Conservation (phyloP, 2,329 filamentous ascomycete species). For the Verticillium nubilum region DNA sequence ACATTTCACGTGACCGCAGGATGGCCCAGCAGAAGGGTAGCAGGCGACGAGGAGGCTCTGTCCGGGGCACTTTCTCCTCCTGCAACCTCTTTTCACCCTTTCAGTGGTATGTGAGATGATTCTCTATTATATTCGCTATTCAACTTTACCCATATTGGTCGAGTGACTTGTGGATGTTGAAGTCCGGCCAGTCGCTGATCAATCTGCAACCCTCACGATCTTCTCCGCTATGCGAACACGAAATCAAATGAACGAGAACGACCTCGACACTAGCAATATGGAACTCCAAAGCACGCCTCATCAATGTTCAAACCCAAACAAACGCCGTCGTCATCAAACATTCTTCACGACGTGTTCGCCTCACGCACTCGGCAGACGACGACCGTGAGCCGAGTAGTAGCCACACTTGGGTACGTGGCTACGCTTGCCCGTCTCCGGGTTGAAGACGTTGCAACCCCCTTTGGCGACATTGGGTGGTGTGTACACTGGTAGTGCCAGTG, state of each 20-base stretch:
- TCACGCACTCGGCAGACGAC: constrained; percentile 38
- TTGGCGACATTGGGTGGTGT: constrained; percentile 85
- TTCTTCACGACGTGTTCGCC: constrained; percentile 3
- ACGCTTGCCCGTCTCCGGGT: constrained; percentile 67
- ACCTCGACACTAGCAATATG: neutral
- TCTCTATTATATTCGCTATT: constrained; percentile 8
- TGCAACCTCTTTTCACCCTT: constrained; percentile 7
- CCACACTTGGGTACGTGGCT: constrained; percentile 66
- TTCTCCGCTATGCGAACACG: neutral
- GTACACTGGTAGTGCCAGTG: constrained; percentile 51
- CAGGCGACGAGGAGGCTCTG: constrained; percentile 4
- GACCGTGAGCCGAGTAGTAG: constrained; percentile 61
- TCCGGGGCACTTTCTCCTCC: constrained; percentile 7
- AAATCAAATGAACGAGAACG: neutral
- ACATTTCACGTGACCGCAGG: constrained; percentile 13
- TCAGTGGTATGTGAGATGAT: neutral
- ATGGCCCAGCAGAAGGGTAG: constrained; percentile 6
- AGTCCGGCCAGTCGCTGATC: neutral
- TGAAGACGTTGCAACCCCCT: constrained; percentile 76
- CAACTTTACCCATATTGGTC: constrained; percentile 6
- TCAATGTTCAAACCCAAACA: neutral
- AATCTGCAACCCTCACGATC: neutral
- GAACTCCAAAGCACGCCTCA: constrained; percentile 1
- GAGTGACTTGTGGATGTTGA: neutral
- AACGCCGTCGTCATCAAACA: neutral